These are phyloP conservation scores for Tolypocladium amazonense DNA, from an alignment of 2,329 filamentous ascomycete genomes.

Conservation along the genomic window DNA sequence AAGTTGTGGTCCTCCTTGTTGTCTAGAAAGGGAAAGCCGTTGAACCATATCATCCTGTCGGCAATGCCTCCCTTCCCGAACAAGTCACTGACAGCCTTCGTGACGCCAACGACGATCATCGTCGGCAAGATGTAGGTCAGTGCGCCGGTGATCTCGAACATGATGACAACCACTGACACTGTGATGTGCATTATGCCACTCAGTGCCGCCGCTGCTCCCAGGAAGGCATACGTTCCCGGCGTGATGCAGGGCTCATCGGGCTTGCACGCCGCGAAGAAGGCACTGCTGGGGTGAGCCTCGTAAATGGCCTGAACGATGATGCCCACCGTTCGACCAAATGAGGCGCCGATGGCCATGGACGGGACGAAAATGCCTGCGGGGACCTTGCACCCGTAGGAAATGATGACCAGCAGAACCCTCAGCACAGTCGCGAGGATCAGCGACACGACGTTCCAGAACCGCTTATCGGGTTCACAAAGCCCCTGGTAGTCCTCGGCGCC, in stretches of 20 bases:
- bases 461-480: constrained; percentile 70
- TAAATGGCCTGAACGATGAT: constrained; percentile 87
- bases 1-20: constrained; percentile 97
- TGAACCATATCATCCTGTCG: constrained; percentile 98
- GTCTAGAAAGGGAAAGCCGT: constrained; percentile 91
- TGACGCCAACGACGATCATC: constrained; percentile 97
- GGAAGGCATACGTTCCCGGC: constrained; percentile 90
- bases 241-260: constrained; percentile 95
- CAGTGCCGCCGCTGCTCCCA: constrained; percentile 83
- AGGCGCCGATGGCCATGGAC: constrained; percentile 93
- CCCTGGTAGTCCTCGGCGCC: constrained; percentile 80
- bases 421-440: constrained; percentile 71
- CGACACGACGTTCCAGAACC: constrained; percentile 69
- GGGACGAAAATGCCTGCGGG: constrained; percentile 97
- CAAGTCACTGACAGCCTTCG: constrained; percentile 81
- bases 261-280: constrained; percentile 80
- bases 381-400: constrained; percentile 96
- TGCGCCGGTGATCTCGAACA: constrained; percentile 98
- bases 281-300: constrained; percentile 68
- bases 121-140: constrained; percentile 94
- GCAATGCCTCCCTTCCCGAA: constrained; percentile 96
- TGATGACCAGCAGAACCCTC: constrained; percentile 75
- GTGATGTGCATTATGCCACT: constrained; percentile 98
- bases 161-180: constrained; percentile 93
- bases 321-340: constrained; percentile 87